A percentile compares a stretch with the other conserved stretches of the same genome.
phyloP scores from a whole-genome alignment of 2,329 filamentous ascomycete species.

The Aspergillus pseudonomiae region DNA sequence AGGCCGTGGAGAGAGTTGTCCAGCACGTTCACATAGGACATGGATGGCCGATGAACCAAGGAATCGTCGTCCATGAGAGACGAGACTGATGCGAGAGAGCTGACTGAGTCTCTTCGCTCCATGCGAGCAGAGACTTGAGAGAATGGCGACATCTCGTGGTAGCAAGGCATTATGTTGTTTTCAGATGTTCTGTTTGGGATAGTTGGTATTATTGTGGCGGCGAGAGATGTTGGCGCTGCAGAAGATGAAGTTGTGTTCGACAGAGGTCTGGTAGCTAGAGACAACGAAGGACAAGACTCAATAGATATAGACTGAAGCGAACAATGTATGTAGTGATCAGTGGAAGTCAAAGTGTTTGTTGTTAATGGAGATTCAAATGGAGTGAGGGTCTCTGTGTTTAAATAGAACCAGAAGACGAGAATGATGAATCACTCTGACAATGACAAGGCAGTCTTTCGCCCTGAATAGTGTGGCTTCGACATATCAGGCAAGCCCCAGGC shows the following conservation, averaged over 20 bases:
- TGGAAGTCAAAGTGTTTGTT: background rate
- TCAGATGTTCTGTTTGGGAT: background rate
- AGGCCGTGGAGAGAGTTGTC: background rate
- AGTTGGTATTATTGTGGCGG: background rate
- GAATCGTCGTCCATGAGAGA: background rate
- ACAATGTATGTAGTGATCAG: background rate
- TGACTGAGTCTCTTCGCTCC: background rate
- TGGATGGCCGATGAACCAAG: background rate
- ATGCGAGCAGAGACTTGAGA: background rate
- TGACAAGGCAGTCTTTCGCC: constrained; percentile 6
- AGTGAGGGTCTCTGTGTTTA: background rate
- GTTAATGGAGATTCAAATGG: background rate
- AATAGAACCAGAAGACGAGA: background rate
- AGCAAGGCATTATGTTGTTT: background rate
- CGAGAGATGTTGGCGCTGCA: background rate
- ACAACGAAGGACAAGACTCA: background rate
- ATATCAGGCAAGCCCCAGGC: constrained; percentile 1
- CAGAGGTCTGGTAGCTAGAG: background rate
- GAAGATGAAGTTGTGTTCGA: background rate
- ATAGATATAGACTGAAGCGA: background rate
- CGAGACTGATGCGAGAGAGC: background rate
- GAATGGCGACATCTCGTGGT: background rate
- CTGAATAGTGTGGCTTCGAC: constrained; percentile 1
- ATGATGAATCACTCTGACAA: constrained; percentile 1
- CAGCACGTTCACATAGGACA: background rate